Percentiles rank a stretch among this genome's conserved stretches.
Conservation (phyloP, 768 basidiomycete species). For the Solioccasus polychromus region DNA sequence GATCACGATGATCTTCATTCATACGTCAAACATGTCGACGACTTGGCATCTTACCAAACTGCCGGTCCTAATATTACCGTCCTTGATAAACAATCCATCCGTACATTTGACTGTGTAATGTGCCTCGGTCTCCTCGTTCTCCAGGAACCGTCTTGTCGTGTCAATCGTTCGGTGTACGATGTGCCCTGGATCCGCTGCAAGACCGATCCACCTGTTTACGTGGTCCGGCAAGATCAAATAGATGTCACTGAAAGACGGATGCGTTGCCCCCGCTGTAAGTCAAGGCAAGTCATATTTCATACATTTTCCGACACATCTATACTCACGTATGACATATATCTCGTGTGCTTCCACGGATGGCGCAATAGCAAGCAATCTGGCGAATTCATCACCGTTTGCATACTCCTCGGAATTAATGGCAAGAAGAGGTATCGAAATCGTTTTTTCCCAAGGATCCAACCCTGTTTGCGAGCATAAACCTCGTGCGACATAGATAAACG, state of each 20-base stretch:
- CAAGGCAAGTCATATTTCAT: neutral
- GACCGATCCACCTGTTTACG: slow-evolving; percentile 27
- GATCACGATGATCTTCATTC: neutral
- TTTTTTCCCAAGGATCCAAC: slow-evolving; percentile 24
- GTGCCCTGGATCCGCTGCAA: slow-evolving; percentile 15
- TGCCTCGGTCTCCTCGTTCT: neutral
- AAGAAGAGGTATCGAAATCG: slow-evolving; percentile 33
- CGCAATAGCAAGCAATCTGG: slow-evolving; percentile 29
- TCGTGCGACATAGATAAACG: slow-evolving; percentile 13
- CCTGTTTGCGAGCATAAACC: slow-evolving; percentile 20
- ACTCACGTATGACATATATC: slow-evolving; percentile 15
- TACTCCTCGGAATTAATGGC: slow-evolving; percentile 43
- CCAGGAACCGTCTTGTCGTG: slow-evolving; percentile 19
- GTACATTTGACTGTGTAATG: slow-evolving; percentile 2
- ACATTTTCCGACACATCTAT: neutral
- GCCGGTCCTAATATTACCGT: slow-evolving; percentile 3
- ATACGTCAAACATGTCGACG: neutral
- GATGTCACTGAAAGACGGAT: slow-evolving; percentile 35
- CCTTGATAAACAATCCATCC: slow-evolving; percentile 3
- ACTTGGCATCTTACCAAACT: slow-evolving; percentile 8
- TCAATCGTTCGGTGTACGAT: slow-evolving; percentile 21
- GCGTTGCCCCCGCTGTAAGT: slow-evolving; percentile 27
- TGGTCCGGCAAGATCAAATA: slow-evolving; percentile 32
- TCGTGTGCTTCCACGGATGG: slow-evolving; percentile 8
- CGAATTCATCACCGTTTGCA: slow-evolving; percentile 35